Conservation (phyloP, 768 basidiomycete genomes). For the Lanmaoa rubissima region DNA sequence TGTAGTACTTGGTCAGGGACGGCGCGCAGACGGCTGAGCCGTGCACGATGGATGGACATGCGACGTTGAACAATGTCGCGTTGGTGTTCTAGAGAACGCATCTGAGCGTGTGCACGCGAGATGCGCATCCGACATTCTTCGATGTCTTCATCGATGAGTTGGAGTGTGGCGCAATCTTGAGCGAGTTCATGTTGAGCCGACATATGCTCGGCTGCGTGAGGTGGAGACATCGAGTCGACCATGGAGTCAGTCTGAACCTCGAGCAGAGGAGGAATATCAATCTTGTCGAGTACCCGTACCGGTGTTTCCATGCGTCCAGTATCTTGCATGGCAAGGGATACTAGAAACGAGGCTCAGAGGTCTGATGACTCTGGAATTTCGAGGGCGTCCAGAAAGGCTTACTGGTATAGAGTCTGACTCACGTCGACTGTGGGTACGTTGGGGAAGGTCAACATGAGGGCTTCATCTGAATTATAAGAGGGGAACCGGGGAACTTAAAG, state of each 20-base stretch:
- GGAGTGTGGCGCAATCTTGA: constrained; percentile 16
- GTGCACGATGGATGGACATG: constrained; percentile 24
- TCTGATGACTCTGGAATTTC: background rate
- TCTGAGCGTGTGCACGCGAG: constrained; percentile 11
- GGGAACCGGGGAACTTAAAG: background rate
- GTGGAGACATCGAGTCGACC: constrained; percentile 25
- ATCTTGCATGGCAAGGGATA: constrained; percentile 1
- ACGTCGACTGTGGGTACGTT: background rate
- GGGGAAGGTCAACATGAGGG: background rate
- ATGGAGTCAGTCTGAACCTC: constrained; percentile 6
- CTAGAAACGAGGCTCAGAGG: constrained; percentile 1
- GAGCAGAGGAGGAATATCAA: background rate
- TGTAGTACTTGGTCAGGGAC: constrained; percentile 34
- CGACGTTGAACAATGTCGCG: constrained; percentile 19
- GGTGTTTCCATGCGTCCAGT: background rate
- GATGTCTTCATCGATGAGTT: constrained; percentile 14
- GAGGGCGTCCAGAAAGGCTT: background rate
- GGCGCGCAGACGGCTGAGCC: constrained; percentile 27
- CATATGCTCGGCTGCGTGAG: constrained; percentile 16
- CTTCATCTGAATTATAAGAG: constrained; percentile 5
- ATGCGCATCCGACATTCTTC: constrained; percentile 19
- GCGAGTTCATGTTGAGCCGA: constrained; percentile 21
- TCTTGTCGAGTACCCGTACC: background rate
- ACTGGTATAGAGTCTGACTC: constrained; percentile 1
- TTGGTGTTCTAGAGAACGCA: constrained; percentile 18